A percentile compares a stretch with the other conserved stretches of the same genome.
These are phyloP conservation scores for Poteriospumella lacustris DNA, from an alignment of 108 stramenopile genomes.

Conservation along the genomic window DNA sequence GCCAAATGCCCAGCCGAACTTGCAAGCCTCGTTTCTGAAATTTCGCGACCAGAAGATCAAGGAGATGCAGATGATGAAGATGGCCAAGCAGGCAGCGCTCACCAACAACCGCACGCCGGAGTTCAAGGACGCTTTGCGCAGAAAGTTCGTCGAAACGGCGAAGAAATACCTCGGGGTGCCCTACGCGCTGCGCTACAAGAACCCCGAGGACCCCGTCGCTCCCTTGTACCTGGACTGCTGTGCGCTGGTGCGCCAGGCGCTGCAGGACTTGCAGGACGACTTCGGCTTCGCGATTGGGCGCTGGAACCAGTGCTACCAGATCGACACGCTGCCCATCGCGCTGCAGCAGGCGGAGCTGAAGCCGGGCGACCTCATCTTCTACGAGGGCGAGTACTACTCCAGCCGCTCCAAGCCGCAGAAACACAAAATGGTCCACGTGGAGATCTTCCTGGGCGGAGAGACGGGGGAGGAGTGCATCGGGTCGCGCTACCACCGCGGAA, in stretches of 20 bases:
- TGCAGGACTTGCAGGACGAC: constrained; percentile 38
- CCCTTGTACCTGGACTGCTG: constrained; percentile 46
- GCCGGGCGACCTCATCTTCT: constrained; percentile 44
- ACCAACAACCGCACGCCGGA: not conserved
- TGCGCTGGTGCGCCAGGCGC: constrained; percentile 27
- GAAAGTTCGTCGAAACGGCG: constrained; percentile 33
- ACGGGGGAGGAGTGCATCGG: constrained; percentile 22
- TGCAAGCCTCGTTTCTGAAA: constrained; percentile 17
- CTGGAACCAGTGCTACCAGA: constrained; percentile 48
- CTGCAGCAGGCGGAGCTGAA: not conserved
- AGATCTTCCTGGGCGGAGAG: constrained; percentile 39
- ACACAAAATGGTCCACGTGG: constrained; percentile 43
- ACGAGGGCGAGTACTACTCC: constrained; percentile 32
- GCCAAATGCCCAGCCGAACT: not conserved
- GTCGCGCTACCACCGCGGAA: constrained; percentile 31
- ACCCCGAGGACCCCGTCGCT: not conserved
- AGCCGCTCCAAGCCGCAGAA: constrained; percentile 22
- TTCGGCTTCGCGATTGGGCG: constrained; percentile 40
- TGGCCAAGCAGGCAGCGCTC: not conserved
- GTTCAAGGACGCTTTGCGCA: constrained; percentile 21
- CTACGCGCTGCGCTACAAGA: constrained; percentile 40
- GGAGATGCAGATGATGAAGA: not conserved
- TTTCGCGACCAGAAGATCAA: constrained; percentile 24
- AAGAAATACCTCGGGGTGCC: constrained; percentile 43
- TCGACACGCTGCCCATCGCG: constrained; percentile 32